Conservation (phyloP, 148 eudicot genomes). For the Nepenthes mirabilis region DNA sequence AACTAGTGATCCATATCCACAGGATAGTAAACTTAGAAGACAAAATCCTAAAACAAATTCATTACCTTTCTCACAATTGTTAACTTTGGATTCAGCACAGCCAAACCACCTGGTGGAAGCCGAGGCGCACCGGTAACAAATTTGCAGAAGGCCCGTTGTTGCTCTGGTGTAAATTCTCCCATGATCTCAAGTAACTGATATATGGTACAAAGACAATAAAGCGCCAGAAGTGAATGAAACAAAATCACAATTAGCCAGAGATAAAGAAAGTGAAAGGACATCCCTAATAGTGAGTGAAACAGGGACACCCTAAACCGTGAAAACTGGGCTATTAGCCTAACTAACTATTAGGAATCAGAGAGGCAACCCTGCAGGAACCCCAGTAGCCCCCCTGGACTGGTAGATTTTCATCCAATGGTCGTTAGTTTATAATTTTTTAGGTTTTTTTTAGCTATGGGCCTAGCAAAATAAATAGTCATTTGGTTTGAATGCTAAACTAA, state of each 20-base stretch:
- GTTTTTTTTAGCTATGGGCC: no score
- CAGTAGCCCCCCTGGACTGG: no score
- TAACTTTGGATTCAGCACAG: conserved; percentile 78
- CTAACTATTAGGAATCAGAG: no score
- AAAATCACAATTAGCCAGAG: neutral
- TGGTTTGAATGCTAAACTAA: neutral
- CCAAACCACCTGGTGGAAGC: conserved; percentile 93
- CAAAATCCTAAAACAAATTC: neutral
- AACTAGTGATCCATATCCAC: neutral
- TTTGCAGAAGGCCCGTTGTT: conserved; percentile 92
- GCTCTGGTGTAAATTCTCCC: conserved; percentile 88
- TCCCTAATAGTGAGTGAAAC: neutral
- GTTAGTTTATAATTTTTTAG: no score
- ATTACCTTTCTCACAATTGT: conserved; percentile 93
- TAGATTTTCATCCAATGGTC: no score
- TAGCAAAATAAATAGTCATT: neutral
- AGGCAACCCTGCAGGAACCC: no score
- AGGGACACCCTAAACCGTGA: neutral
- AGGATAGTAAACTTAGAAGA: neutral
- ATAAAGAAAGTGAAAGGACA: neutral
- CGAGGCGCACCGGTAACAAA: conserved; percentile 97
- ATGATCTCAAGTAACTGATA: conserved; percentile 80
- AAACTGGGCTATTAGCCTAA: no score
- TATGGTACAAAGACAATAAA: neutral
- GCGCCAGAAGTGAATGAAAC: neutral